Base-by-base conservation (phyloP, 148 eudicot genomes). In the Camellia granthamiana region DNA sequence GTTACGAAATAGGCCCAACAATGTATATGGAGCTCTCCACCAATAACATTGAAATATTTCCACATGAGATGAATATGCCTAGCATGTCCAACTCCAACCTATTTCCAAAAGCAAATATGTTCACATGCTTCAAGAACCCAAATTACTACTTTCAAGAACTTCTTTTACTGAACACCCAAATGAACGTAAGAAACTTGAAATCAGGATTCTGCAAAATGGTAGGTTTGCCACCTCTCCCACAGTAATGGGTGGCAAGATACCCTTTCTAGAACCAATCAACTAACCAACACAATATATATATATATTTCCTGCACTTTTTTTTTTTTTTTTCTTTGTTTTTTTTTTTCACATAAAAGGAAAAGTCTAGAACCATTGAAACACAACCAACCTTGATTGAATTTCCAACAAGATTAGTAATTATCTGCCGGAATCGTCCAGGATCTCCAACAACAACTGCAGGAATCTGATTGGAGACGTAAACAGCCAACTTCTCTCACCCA, bases 381-480 rank as follows among this genome's bases (percentile, higher is more conserved):
- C 23, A 64, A 77, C 88, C 55, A 79, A 94, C 98, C 91, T 94
- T 95, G 30, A 93, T 86, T n/a, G 97, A 95, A 77, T 95, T 95
- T 44, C 97, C 97, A 76, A 95, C 94, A 46, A 95, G 98, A 87
- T 95, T 95, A 23, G 94, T 90, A 78, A 95, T 91, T 63, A 95
- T 91, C 87, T 95, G 98, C 74, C 92, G 85, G 79, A 95, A 92
- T 44, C 98, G 81, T 64, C 91, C 93, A 68, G 94, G 99, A 81
- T 95, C 99, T 60, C 99, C 97, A 66, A 93, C 84, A 64, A 95
- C 90, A 66, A 87, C 78, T 68, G 87, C 87, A 66, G 99, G 99
- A 49, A 95, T 94, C 71, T 88, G 87, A 80, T 82, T 79, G 47
- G 99, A 95, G 59, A 95, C 93, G 78, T 90, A 95, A 55, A 90